A percentile compares a stretch with the other conserved stretches of the same genome.
phyloP scores from a whole-genome alignment of 257 asterid species.

The Gynochthodes officinalis region DNA sequence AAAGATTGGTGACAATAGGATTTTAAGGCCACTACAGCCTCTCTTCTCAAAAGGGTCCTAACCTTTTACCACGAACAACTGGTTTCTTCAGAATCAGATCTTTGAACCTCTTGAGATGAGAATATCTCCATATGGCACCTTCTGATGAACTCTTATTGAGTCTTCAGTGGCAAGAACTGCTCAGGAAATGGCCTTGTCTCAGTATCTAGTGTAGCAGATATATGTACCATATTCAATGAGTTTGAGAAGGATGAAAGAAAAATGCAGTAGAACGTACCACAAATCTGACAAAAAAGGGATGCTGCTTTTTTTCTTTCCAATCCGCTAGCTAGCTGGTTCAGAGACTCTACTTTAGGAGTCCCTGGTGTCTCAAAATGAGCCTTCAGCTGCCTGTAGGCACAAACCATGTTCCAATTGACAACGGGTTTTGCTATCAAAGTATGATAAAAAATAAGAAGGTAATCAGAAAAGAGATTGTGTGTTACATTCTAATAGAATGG shows the following conservation, averaged over 20 bases:
- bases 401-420: conserved; percentile 8
- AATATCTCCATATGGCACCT: conserved; percentile 67
- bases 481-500: conserved; percentile 64
- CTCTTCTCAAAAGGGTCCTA: not conserved
- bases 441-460: not conserved
- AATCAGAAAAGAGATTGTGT: conserved; percentile 3
- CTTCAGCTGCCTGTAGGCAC: conserved; percentile 76
- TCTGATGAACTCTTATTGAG: conserved; percentile 54
- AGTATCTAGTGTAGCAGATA: not conserved
- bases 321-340: conserved; percentile 65
- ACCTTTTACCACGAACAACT: not conserved
- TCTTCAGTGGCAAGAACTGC: conserved; percentile 85
- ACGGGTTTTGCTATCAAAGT: not conserved
- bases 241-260: not conserved
- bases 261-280: conserved; percentile 43
- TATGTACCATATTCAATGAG: not conserved
- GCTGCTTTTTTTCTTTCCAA: conserved; percentile 76
- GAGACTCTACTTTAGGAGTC: conserved; percentile 54
- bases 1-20: not conserved
- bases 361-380: conserved; percentile 82
- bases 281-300: conserved; percentile 77
- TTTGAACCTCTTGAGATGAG: conserved; percentile 74
- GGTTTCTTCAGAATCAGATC: conserved; percentile 66
- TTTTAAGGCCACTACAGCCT: not conserved
- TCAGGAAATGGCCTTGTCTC: not conserved